A percentile compares a stretch with the other conserved stretches of the same genome.
Conservation (phyloP, 169 alveolate genomes). For the Plasmodium fragile region DNA sequence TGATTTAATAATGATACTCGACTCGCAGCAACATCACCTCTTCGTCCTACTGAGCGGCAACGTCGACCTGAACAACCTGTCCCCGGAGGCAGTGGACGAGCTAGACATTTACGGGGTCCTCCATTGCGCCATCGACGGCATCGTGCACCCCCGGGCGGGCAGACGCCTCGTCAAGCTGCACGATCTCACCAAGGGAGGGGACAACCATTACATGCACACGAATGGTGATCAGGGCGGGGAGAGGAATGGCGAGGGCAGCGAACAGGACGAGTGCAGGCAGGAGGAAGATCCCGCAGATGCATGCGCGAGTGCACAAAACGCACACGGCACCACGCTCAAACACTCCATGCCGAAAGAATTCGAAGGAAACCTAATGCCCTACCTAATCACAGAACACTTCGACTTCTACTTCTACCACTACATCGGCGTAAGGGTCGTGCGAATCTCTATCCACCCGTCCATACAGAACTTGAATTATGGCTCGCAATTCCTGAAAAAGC, state of each 20-base stretch:
- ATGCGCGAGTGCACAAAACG: slow-evolving; percentile 84
- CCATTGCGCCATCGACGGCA: slow-evolving; percentile 89
- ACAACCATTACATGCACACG: neutral
- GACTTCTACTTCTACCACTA: slow-evolving; percentile 82
- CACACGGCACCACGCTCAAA: slow-evolving; percentile 91
- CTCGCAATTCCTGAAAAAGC: slow-evolving; percentile 90
- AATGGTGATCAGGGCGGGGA: too few species aligned
- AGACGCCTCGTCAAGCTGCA: slow-evolving; percentile 4
- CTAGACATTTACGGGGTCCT: slow-evolving; percentile 82
- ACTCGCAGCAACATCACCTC: slow-evolving; percentile 99
- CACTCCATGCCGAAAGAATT: slow-evolving; percentile 98
- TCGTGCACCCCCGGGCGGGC: neutral
- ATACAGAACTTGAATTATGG: slow-evolving; percentile 99
- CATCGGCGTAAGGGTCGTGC: slow-evolving; percentile 93
- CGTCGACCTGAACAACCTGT: neutral
- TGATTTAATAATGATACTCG: slow-evolving; percentile 98
- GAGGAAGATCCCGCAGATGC: slow-evolving; percentile 77
- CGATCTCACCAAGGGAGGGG: neutral
- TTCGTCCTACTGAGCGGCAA: slow-evolving; percentile 92
- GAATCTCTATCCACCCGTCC: slow-evolving; percentile 99
- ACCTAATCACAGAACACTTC: slow-evolving; percentile 94
- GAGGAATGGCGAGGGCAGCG: neutral
- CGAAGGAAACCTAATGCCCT: slow-evolving; percentile 96
- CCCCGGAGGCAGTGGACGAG: slow-evolving; percentile 30
- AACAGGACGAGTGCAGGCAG: neutral